These are phyloP conservation scores for Setaria italica DNA, from an alignment of 202 grass and related monocot species.

Conservation along the genomic window DNA sequence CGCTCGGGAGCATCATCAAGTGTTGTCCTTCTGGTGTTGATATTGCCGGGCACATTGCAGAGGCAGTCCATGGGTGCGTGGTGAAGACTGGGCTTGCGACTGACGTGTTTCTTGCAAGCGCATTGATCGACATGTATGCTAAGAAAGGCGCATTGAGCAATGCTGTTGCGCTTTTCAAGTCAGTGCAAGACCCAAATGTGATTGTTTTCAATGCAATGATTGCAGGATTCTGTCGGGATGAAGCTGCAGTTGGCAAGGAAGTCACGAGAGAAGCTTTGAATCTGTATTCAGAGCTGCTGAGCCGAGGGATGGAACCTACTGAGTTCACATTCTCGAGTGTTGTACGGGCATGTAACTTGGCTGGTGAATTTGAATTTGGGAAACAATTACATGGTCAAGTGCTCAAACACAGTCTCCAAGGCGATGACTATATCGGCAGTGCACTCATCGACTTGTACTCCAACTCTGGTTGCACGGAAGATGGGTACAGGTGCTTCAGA, in stretches of 20 bases:
- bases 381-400: conserved; percentile 74
- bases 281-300: conserved; percentile 66
- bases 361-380: conserved; percentile 56
- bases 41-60: conserved; percentile 25
- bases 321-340: conserved; percentile 78
- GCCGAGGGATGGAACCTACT: conserved; percentile 65
- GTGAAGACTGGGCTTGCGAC: conserved; percentile 61
- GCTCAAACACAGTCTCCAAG: conserved; percentile 58
- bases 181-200: conserved; percentile 58
- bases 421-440: conserved; percentile 68
- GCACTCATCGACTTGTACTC: conserved; percentile 73
- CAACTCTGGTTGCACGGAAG: conserved; percentile 54
- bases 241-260: conserved; percentile 37
- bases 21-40: conserved; percentile 40
- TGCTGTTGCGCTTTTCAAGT: conserved; percentile 59
- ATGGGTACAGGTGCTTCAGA: conserved; percentile 68
- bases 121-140: conserved; percentile 69
- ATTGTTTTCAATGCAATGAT: conserved; percentile 84
- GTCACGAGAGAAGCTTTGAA: conserved; percentile 39
- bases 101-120: conserved; percentile 58
- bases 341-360: conserved; percentile 59
- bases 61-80: conserved; percentile 64
- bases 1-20: conserved; percentile 75
- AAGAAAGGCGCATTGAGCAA: conserved; percentile 53
- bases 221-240: conserved; percentile 56